Evolutionary conservation across 495 filamentous ascomycete species (phyloP), one percentile per base, ranked within the genome.

Genomic region (Penicillium canariense): DNA sequence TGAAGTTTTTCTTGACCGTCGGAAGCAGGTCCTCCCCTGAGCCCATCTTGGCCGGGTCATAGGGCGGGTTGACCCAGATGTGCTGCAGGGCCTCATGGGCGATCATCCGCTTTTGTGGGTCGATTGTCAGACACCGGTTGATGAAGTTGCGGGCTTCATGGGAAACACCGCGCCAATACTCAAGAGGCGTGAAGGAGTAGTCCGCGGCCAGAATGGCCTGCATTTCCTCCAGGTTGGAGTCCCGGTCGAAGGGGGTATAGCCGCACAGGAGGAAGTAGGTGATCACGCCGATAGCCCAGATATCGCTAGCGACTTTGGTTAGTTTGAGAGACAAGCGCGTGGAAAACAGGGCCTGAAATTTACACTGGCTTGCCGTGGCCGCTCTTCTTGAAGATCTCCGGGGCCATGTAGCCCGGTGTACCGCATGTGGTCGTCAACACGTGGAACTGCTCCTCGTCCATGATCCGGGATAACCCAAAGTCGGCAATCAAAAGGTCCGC

Each of bases 391-490:
- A 90, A 90, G 55, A 90, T 90, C 64, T 90, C 87, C 1, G 87
- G 87, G 18, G 88, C 88, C 88, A 92, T 98, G 72, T 98, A 98
- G 26, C 95, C 95, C 0, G 94, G 94, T 6, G 94, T 98, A 28
- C 94, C 94, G 65, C 94, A 98, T 3, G 94, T 98, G 2, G 94
- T 98, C 4, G 95, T 98, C 31, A 98, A 74, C 23, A 97, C 92
- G 65, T 97, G 95, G 69, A 98, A 97, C 65, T 97, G 90, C 71
- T 97, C 92, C 74, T 97, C 95, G 68, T 98, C 95, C 91, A 98
- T 97, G 71, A 98, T 97, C 36, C 94, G 79, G 11, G 85, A 89
- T 28, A 98, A 75, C 8, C 94, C 94, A 64, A 98, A 98, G 69
- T 98, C 94, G 31, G 95, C 94, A 65, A 98, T 97, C 48, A 98